phyloP scores from a whole-genome alignment of 768 basidiomycete genomes.

The Serendipita sp. region DNA sequence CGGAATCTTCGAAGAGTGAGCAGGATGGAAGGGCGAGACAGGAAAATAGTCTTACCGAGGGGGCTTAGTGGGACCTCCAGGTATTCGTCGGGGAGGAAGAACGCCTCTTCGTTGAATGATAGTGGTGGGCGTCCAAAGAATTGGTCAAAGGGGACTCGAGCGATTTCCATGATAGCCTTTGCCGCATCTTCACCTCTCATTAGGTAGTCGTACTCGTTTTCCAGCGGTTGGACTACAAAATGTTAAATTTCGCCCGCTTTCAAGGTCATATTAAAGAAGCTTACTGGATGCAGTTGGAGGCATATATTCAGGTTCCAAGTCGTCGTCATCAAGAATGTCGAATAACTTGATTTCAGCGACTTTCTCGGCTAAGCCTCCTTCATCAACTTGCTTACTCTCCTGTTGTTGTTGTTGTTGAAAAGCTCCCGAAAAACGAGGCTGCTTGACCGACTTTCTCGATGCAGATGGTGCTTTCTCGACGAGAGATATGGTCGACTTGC shows the following conservation, averaged over 20 bases:
- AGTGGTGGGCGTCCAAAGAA: neutral
- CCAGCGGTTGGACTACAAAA: neutral
- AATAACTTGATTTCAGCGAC: neutral
- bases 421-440: neutral
- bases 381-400: neutral
- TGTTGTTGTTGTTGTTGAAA: neutral
- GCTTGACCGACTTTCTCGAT: neutral
- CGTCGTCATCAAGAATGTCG: neutral
- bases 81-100: neutral
- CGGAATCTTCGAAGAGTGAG: neutral
- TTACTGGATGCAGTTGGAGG: neutral
- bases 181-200: neutral
- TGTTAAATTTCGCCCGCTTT: too few relatives aligned
- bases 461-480: neutral
- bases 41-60: neutral
- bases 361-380: neutral
- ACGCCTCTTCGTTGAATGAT: constrained; percentile 1
- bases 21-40: neutral
- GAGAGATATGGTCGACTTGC: neutral
- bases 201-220: neutral
- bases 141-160: neutral
- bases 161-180: neutral
- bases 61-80: neutral
- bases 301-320: neutral
- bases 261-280: too few relatives aligned